Base-by-base conservation (phyloP, 1,139 yeast species). In the Taphrina sp. region DNA sequence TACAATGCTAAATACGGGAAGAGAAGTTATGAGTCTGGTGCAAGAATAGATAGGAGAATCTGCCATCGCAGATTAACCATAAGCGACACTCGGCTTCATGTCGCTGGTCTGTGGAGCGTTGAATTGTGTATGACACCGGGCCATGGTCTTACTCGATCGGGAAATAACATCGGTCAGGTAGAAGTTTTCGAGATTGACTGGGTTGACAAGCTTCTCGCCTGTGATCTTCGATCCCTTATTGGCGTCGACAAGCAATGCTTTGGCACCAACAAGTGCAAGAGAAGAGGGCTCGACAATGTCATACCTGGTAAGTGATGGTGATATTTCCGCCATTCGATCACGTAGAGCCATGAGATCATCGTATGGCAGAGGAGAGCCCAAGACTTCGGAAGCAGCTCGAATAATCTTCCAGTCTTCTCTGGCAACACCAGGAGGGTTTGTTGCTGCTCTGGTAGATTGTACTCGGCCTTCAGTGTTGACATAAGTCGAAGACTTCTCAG, bases 361-460 rank as follows among this genome's bases (percentile, higher is more conserved):
- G 67, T 87, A 87, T 49, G 92, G 92, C 66, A 87, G 77, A 2
- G 84, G 74, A 38, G 78, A 79, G 56, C 81, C 82, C 65, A 87
- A 74, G 68, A 84, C 86, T 71, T 87, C 95, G 53, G 87, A 80
- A 59, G 85, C 77, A 7, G 95, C 95, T 71, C 94, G 81, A 65
- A 87, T 72, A 63, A 87, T 83, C 75, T 84, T 83, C 95, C 95
- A 87, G 72, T 87, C 95, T 72, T 87, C 95, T 70, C 95, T 83
- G 42, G 95, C 95, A 56, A 80, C 85, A 37, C 94, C 95, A 54
- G 95, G 95, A n/a, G 95, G 83, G 61, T 84, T 86, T 22, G 88
- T 83, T 37, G 95, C 94, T 49, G 95, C 95, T 64, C 94, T 80
- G 2, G 95, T 85, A 59, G 77, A 73, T 75, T 87, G 95, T 10